Evolutionary conservation across 2,329 filamentous ascomycete genomes (phyloP), one percentile per base, ranked within the genome.

Genomic region (Scytalidium sp.): DNA sequence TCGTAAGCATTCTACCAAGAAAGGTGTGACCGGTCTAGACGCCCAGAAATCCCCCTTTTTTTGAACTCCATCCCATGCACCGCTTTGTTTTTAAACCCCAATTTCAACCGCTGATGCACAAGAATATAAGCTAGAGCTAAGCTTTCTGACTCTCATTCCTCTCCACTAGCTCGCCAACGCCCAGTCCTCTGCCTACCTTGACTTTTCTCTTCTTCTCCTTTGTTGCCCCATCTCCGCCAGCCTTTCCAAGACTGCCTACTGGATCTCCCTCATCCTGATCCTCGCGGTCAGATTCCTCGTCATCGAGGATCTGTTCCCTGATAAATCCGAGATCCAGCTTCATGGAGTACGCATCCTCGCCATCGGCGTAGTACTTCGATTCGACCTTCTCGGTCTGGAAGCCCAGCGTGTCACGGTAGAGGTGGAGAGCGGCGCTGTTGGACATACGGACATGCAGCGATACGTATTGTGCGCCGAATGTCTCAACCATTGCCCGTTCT

Each of bases 401-500:
- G 48, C 90, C 86, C 1, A 97, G 83, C 0, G 92, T 97, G 67
- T 95, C 88, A 61, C 90, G 85, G 80, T 99, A 99, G 19, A 99
- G 81, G 62, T 88, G 89, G 55, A 96, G 82, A 21, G 94, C 94
- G 6, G 94, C 94, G 54, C 82, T 81, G 77, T 99, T 99, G 70
- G 88, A 94, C 47, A 96, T 83, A 64, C 94, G 92, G 56, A 99
- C 94, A 75, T 99, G 94, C 27, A 99, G 83, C 27, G 89, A 95
- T 64, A 99, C 93, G 75, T 97, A 97, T 67, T 88, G 82, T 1
- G 92, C 94, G 62, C 84, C 81, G 67, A 93, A 97, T 27, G 89
- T 92, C 71, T 99, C 94, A 52, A 92, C 91, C 94, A 99, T 99
- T 62, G 94, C 94, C 62, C 90, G 81, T 75, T 97, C 89, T 93